Conservation (phyloP, 768 basidiomycete genomes). For the Panellus pusillus region DNA sequence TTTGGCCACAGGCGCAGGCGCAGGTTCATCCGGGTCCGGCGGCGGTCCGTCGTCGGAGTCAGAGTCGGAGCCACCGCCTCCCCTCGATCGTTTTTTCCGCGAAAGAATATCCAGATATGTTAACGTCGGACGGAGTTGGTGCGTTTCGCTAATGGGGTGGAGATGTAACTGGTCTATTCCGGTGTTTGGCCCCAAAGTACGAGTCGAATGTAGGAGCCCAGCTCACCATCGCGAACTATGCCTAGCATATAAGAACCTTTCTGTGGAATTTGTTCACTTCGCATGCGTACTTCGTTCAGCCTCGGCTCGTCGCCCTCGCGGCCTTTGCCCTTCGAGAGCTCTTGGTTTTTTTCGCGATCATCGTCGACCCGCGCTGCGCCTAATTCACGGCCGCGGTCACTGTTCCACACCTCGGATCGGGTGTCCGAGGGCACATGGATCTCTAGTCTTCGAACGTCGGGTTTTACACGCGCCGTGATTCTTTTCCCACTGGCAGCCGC, state of each 20-base stretch:
- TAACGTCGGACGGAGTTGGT: conserved; percentile 81
- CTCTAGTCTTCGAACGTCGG: conserved; percentile 61
- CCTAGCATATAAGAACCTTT: conserved; percentile 75
- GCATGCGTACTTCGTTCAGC: conserved; percentile 67
- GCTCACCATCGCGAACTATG: conserved; percentile 64
- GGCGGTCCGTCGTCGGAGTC: conserved; percentile 81
- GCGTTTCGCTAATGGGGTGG: conserved; percentile 74
- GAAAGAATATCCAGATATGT: conserved; percentile 77
- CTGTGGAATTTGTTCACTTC: conserved; percentile 69
- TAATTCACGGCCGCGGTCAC: conserved; percentile 64
- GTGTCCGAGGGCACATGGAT: conserved; percentile 82
- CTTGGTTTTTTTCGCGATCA: conserved; percentile 78
- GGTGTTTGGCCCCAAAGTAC: not conserved
- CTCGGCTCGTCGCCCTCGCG: conserved; percentile 58
- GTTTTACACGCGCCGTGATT: conserved; percentile 73
- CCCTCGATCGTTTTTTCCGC: conserved; percentile 52
- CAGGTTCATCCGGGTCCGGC: conserved; percentile 73
- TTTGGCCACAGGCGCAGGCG: conserved; percentile 43
- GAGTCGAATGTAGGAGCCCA: conserved; percentile 22
- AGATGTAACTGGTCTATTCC: conserved; percentile 67
- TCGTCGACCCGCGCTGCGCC: conserved; percentile 69
- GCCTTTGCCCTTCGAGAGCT: conserved; percentile 32
- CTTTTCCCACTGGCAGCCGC: conserved; percentile 72
- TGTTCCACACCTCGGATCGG: conserved; percentile 78
- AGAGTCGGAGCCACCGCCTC: conserved; percentile 57